These are phyloP conservation scores for Porcisia deanei DNA, from an alignment of 208 protist genomes.

Conservation along the genomic window DNA sequence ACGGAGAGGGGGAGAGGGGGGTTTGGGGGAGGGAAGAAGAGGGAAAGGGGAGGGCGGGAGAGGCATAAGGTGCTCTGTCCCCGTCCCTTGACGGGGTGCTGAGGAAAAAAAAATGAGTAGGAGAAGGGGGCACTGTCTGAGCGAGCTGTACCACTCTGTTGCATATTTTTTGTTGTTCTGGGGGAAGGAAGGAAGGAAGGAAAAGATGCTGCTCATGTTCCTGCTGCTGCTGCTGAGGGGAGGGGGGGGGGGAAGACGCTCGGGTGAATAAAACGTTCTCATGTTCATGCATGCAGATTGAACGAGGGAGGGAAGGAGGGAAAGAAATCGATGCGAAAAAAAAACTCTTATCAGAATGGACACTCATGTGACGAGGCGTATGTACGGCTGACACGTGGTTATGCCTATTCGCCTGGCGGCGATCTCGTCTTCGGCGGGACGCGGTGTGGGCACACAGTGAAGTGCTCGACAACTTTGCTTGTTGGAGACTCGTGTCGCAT, in stretches of 20 bases:
- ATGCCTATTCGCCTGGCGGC: neutral
- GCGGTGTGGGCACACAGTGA: constrained; percentile 60
- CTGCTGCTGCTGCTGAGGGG: too few species aligned
- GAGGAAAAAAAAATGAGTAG: neutral
- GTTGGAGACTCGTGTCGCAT: constrained; percentile 9
- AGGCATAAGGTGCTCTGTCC: neutral
- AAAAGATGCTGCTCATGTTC: too few species aligned
- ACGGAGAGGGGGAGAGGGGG: too few species aligned
- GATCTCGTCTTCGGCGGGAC: constrained; percentile 2
- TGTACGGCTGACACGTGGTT: neutral
- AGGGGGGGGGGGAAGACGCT: too few species aligned
- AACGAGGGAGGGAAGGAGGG: too few species aligned
- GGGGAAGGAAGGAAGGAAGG: neutral
- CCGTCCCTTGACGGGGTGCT: neutral
- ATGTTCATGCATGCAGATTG: too few species aligned
- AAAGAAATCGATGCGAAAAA: too few species aligned
- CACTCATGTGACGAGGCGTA: neutral
- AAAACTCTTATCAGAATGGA: too few species aligned
- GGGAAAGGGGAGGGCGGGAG: too few species aligned
- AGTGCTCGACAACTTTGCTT: constrained; percentile 56
- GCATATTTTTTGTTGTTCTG: neutral
- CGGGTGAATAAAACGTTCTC: too few species aligned
- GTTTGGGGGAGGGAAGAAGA: too few species aligned
- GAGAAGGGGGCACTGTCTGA: neutral
- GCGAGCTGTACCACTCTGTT: neutral